These are phyloP conservation scores for Thielaviopsis ethacetica DNA, from an alignment of 2,329 filamentous ascomycete species.

Conservation along the genomic window DNA sequence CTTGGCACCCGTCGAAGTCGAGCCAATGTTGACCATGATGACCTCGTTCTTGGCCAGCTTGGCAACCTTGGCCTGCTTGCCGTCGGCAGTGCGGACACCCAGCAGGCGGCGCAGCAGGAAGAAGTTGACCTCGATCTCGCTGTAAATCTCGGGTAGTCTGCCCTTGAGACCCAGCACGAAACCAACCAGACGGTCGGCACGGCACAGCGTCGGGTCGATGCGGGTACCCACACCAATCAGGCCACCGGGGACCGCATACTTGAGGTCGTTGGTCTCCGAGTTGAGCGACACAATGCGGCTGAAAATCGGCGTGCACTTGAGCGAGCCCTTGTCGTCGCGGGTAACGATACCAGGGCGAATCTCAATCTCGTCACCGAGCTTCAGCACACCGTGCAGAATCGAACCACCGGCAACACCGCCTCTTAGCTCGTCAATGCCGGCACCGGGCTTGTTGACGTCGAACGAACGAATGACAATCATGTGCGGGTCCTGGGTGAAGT, in stretches of 20 bases:
- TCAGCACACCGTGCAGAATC: slow-evolving; percentile 91
- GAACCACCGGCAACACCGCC: slow-evolving; percentile 95
- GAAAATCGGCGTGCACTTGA: slow-evolving; percentile 95
- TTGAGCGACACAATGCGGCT: slow-evolving; percentile 88
- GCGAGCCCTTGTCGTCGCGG: slow-evolving; percentile 80
- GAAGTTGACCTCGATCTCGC: slow-evolving; percentile 98
- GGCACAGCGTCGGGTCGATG: slow-evolving; percentile 93
- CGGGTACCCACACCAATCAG: slow-evolving; percentile 96
- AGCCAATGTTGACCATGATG: slow-evolving; percentile 99
- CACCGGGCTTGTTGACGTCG: slow-evolving; percentile 98
- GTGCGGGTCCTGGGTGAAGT: slow-evolving; percentile 83
- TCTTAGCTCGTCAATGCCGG: slow-evolving; percentile 95
- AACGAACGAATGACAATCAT: slow-evolving; percentile 99
- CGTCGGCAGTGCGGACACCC: slow-evolving; percentile 93
- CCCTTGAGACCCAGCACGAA: slow-evolving; percentile 94
- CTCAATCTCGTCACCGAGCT: slow-evolving; percentile 95
- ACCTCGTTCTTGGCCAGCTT: slow-evolving; percentile 98
- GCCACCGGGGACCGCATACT: slow-evolving; percentile 94
- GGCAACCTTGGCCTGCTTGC: slow-evolving; percentile 98
- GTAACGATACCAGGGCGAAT: slow-evolving; percentile 97
- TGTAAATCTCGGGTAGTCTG: slow-evolving; percentile 89
- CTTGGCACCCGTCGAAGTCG: slow-evolving; percentile 93
- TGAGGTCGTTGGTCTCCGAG: slow-evolving; percentile 94
- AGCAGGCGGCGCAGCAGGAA: slow-evolving; percentile 88
- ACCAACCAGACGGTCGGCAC: slow-evolving; percentile 95